Evolutionary conservation across 73 alveolate genomes (phyloP).

Genomic region (Paramecium pentaurelia): DNA sequence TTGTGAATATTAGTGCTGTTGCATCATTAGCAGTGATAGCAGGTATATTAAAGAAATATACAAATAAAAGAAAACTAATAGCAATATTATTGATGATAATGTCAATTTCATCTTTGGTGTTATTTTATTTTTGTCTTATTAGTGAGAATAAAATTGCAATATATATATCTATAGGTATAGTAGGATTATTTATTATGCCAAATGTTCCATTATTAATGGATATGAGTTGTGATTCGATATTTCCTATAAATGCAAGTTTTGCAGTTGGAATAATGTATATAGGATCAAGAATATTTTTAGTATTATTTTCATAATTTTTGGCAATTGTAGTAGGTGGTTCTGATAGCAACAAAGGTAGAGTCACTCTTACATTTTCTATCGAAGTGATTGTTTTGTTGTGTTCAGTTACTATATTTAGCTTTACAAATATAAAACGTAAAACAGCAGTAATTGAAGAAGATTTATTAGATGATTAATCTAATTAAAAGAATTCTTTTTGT

Average conservation of each 20-base stretch:
- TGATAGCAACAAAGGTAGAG: not conserved
- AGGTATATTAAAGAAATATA: not conserved
- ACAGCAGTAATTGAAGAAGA: not conserved
- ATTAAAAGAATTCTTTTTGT: not conserved
- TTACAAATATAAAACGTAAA: not conserved
- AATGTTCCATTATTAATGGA: not conserved
- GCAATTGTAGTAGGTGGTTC: not conserved
- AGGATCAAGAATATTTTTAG: not conserved
- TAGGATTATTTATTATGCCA: not conserved
- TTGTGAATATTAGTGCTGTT: not conserved
- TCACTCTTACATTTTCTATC: not conserved
- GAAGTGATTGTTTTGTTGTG: not conserved
- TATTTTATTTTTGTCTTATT: not conserved
- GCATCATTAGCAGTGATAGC: not conserved
- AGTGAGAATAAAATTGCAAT: not conserved
- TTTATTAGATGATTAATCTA: not conserved
- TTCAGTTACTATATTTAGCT: not conserved
- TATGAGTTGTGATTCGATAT: not conserved
- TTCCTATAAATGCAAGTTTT: not conserved
- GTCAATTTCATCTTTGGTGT: not conserved
- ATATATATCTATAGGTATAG: not conserved
- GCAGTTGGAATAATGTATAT: not conserved
- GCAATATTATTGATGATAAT: not conserved
- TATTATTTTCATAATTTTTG: not conserved
- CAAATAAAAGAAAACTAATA: not conserved